phyloP scores from a whole-genome alignment of 306 rosid genomes.

The Vigna hirtella region DNA sequence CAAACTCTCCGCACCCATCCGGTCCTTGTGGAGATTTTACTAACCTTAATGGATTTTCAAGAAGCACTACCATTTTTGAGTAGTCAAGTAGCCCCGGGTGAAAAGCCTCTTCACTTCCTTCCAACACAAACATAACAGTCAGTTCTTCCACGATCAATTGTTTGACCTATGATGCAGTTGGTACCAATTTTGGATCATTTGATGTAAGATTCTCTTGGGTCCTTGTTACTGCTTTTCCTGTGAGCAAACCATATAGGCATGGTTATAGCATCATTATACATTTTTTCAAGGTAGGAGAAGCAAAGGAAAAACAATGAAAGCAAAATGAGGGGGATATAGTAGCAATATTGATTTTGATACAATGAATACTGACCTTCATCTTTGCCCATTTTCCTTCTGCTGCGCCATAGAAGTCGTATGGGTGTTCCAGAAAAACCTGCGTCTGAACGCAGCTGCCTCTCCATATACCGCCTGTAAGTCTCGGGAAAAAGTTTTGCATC shows the following conservation, averaged over 20 bases:
- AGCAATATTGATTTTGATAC: conserved; percentile 27
- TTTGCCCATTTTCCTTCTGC: conserved; percentile 75
- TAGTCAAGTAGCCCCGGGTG: conserved; percentile 18
- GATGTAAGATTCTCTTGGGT: conserved; percentile 52
- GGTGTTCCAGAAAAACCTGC: conserved; percentile 97
- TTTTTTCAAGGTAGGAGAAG: not conserved
- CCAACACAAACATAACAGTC: conserved; percentile 30
- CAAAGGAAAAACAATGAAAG: not conserved
- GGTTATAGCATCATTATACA: conserved; percentile 12
- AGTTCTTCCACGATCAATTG: conserved; percentile 33
- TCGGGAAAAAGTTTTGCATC: conserved; percentile 93
- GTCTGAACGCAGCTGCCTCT: conserved; percentile 80
- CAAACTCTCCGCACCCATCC: conserved; percentile 14
- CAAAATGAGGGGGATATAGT: conserved; percentile 3
- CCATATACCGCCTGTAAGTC: conserved; percentile 88
- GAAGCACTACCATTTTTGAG: conserved; percentile 15
- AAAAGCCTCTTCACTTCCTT: not conserved
- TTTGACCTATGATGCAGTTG: conserved; percentile 39
- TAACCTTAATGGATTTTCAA: conserved; percentile 25
- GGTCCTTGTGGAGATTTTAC: conserved; percentile 27
- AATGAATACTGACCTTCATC: conserved; percentile 63
- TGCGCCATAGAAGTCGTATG: conserved; percentile 90
- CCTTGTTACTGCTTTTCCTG: conserved; percentile 64
- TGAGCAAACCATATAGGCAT: conserved; percentile 38
- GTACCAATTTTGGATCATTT: conserved; percentile 50